These are phyloP conservation scores for Arthrinium phaeospermum DNA, from an alignment of 2,329 filamentous ascomycete genomes.

Conservation along the genomic window DNA sequence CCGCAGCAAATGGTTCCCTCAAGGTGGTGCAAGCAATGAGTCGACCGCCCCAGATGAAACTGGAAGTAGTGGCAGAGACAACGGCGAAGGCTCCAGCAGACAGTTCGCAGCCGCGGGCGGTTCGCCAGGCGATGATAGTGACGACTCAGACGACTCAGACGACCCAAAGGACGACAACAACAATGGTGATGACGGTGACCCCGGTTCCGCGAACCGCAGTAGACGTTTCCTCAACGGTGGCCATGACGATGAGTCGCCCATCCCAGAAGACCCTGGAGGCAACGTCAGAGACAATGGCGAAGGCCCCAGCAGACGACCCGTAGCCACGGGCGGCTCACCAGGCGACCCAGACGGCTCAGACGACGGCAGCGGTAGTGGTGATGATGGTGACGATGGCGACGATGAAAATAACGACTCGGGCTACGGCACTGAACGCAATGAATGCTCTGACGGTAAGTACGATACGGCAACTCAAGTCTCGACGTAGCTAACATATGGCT, in stretches of 20 bases:
- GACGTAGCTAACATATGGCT: not conserved
- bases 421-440: not conserved
- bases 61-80: not conserved
- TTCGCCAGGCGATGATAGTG: not conserved
- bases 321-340: not conserved
- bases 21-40: not conserved
- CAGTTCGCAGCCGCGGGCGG: not conserved
- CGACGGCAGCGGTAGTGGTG: not conserved
- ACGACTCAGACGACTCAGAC: not conserved
- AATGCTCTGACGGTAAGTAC: not conserved
- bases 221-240: not conserved
- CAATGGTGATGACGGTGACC: not conserved
- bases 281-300: not conserved
- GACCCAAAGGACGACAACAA: not conserved
- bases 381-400: not conserved
- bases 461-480: not conserved
- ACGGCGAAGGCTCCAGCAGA: not conserved
- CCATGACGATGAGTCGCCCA: not conserved
- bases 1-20: not conserved
- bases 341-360: not conserved
- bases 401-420: not conserved
- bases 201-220: not conserved
- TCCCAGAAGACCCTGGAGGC: not conserved
- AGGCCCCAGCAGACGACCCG: not conserved
- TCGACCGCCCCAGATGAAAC: not conserved